Evolutionary conservation across 2,329 filamentous ascomycete genomes (phyloP).

Genomic region (Colletotrichum theobromicola): DNA sequence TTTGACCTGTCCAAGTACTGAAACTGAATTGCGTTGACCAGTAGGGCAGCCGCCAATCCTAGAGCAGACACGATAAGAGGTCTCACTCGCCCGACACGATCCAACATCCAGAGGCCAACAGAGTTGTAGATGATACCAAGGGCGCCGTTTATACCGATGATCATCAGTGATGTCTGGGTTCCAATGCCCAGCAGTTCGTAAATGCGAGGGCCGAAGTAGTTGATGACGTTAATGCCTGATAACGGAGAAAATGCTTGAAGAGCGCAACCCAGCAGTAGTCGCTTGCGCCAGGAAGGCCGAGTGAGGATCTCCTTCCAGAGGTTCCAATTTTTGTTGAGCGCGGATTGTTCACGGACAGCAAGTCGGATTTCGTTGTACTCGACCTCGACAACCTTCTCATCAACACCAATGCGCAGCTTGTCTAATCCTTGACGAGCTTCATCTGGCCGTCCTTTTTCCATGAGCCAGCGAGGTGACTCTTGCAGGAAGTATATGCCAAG

Average conservation of each 20-base stretch:
- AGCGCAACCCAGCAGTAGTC: constrained; percentile 50
- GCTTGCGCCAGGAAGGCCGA: constrained; percentile 47
- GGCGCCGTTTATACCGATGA: constrained; percentile 55
- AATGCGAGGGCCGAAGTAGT: constrained; percentile 39
- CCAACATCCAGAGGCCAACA: constrained; percentile 48
- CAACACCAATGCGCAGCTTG: constrained; percentile 32
- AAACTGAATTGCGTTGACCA: constrained; percentile 32
- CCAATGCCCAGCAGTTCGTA: constrained; percentile 49
- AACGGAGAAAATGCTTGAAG: constrained; percentile 55
- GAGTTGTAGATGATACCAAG: constrained; percentile 54
- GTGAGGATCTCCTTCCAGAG: constrained; percentile 46
- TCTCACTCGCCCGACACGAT: constrained; percentile 52
- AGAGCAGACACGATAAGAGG: constrained; percentile 47
- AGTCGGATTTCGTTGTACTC: constrained; percentile 46
- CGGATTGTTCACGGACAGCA: constrained; percentile 31
- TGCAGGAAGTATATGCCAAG: constrained; percentile 29
- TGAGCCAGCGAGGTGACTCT: constrained; percentile 30
- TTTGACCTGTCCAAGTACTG: constrained; percentile 29
- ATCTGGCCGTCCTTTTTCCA: constrained; percentile 40
- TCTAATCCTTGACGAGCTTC: constrained; percentile 38
- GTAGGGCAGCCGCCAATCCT: constrained; percentile 29
- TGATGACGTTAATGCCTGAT: constrained; percentile 42
- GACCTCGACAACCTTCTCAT: constrained; percentile 38
- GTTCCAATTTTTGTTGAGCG: constrained; percentile 36
- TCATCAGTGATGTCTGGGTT: constrained; percentile 50